phyloP scores from a whole-genome alignment of 2,329 filamentous ascomycete genomes.

The Pestalotiopsis sp. region DNA sequence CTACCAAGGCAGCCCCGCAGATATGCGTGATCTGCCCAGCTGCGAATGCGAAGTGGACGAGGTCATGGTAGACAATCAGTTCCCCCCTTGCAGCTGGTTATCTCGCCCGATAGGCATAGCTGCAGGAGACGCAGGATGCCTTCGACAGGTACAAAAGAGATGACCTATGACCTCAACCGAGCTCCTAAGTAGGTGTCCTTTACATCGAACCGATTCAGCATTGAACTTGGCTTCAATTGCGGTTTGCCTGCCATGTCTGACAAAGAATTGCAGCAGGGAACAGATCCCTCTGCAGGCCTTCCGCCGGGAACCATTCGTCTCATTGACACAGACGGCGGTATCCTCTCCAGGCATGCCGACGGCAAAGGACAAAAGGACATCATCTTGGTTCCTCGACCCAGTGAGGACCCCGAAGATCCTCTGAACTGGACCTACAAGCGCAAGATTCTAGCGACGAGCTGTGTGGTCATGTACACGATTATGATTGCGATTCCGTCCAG shows the following conservation, averaged over 20 bases:
- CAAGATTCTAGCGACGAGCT: conserved; percentile 30
- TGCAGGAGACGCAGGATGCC: not conserved
- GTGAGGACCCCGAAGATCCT: conserved; percentile 53
- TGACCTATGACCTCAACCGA: too few species aligned
- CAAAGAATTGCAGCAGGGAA: not conserved
- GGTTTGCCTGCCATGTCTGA: not conserved
- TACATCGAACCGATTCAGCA: too few species aligned
- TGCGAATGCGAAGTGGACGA: not conserved
- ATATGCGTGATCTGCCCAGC: not conserved
- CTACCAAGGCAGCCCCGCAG: not conserved
- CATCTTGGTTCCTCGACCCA: conserved; percentile 53
- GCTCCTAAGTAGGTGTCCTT: too few species aligned
- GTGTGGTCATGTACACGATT: conserved; percentile 26
- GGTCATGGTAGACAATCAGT: not conserved
- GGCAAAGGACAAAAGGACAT: conserved; percentile 37
- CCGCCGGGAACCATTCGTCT: conserved; percentile 43
- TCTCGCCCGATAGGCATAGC: not conserved
- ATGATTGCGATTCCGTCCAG: conserved; percentile 25
- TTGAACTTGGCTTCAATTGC: too few species aligned
- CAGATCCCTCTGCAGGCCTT: not conserved
- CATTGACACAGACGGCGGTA: conserved; percentile 38
- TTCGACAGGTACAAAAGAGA: not conserved
- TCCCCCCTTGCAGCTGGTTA: not conserved
- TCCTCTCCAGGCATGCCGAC: conserved; percentile 34
- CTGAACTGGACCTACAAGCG: conserved; percentile 46